A percentile compares a stretch with the other conserved stretches of the same genome.
Evolutionary conservation across 2,329 filamentous ascomycete genomes (phyloP).

Genomic region (Verticillium dahliae): DNA sequence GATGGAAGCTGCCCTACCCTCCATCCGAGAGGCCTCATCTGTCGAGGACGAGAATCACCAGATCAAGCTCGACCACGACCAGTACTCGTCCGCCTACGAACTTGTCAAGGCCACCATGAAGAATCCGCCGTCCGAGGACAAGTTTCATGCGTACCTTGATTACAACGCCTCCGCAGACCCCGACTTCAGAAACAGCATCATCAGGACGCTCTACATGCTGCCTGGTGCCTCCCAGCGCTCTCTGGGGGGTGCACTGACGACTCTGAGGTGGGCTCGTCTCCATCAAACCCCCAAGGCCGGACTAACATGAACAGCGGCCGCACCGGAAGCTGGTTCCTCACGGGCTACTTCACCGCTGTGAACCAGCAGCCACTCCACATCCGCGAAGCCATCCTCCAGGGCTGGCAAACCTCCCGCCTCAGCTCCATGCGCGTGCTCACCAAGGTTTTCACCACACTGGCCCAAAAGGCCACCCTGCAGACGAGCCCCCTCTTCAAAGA

Average conservation of each 20-base stretch:
- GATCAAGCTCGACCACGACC: constrained; percentile 39
- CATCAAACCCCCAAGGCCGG: background rate
- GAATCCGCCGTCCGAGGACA: constrained; percentile 30
- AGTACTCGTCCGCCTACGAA: constrained; percentile 40
- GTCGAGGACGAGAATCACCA: constrained; percentile 30
- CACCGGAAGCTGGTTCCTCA: constrained; percentile 57
- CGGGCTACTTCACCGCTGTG: constrained; percentile 59
- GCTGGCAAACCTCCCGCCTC: constrained; percentile 55
- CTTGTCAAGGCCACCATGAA: constrained; percentile 26
- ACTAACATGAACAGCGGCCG: constrained; percentile 42
- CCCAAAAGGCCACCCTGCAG: constrained; percentile 48
- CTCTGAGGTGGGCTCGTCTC: constrained; percentile 34
- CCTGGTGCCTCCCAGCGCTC: constrained; percentile 23
- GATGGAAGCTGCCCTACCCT: constrained; percentile 54
- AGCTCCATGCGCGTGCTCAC: constrained; percentile 47
- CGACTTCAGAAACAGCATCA: constrained; percentile 43
- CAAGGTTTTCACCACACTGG: constrained; percentile 48
- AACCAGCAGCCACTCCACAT: constrained; percentile 52
- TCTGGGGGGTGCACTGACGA: constrained; percentile 30
- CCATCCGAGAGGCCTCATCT: constrained; percentile 39
- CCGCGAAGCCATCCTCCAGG: constrained; percentile 55
- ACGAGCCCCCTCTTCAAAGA: constrained; percentile 47
- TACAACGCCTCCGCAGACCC: constrained; percentile 44
- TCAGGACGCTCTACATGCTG: constrained; percentile 30
- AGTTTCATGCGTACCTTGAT: constrained; percentile 45